Base-by-base conservation (phyloP, 192 early-diverging fungal genomes). In the Rhizophagus sp. region DNA sequence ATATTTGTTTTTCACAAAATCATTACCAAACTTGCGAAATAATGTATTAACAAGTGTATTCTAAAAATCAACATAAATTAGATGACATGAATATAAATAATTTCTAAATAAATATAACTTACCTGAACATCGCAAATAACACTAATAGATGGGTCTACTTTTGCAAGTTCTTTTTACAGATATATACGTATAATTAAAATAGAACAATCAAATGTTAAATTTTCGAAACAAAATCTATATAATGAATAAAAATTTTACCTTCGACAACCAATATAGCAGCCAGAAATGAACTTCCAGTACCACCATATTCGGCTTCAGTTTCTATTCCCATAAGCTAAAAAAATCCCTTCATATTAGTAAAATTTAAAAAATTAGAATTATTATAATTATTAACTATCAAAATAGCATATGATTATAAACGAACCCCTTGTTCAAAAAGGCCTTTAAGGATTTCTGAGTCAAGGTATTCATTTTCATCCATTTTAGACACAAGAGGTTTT, bases 41-140 rank as follows among this genome's bases (percentile, higher is more conserved):
- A 97, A 81, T 50, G 97, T 99, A 88, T 95, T 94, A 78, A 98
- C 97, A 27, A 99, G 88, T 3, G 97, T 99, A 87, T 99, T 99
- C 88, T 99, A 86, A 3, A 69, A 69, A 36, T 69, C 1, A 13
- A 7, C 1, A 19, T 39, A 69, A 5, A 39, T 69, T 47, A 47
- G 39, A 41, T 41, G 39, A 41, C 8, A 5, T 7, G 39, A 41
- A 11, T 57, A 57, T 57, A 22, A 22, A 7, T 57, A 1, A 57
- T 57, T 22, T 57, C 6, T 3, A 47, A 47, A 47, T 47, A 47
- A 47, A 47, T 39, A 12, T 62, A 34, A 50, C 80, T 13, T 82
- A 91, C 90, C 84, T 91, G 93, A 66, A 98, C 96, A 87, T 99
- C 98, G 82, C 96, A 97, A 74, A 94, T 80, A 19, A 96, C 96